A percentile compares a stretch with the other conserved stretches of the same genome.
phyloP scores from a whole-genome alignment of 1,139 yeast species.

The Spencermartinsiella ligniputridi region DNA sequence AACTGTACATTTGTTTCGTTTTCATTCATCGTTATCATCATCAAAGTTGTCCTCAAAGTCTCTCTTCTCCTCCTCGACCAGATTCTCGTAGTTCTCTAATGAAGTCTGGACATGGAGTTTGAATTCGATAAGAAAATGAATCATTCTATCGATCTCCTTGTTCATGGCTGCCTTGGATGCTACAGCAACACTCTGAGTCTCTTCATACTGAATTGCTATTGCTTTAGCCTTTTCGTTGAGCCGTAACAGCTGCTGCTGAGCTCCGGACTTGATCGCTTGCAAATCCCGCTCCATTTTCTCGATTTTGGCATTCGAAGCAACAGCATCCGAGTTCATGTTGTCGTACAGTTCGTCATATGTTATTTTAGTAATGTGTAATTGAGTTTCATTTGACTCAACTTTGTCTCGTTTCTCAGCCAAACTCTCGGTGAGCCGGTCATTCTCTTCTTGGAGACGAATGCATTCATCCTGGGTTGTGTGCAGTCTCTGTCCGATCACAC shows the following conservation, averaged over 20 bases:
- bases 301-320: slow-evolving; percentile 57
- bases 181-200: slow-evolving; percentile 45
- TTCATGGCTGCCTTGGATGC: slow-evolving; percentile 48
- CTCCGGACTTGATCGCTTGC: slow-evolving; percentile 47
- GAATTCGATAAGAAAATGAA: slow-evolving; percentile 57
- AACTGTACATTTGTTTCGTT: neutral
- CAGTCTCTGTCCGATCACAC: slow-evolving; percentile 44
- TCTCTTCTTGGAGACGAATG: slow-evolving; percentile 53
- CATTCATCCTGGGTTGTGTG: slow-evolving; percentile 58
- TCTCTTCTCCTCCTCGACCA: slow-evolving; percentile 24
- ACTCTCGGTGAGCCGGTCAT: slow-evolving; percentile 53
- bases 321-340: slow-evolving; percentile 51
- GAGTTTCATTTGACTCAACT: slow-evolving; percentile 57
- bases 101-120: slow-evolving; percentile 61
- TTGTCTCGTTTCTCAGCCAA: slow-evolving; percentile 54
- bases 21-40: neutral
- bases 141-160: slow-evolving; percentile 51
- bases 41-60: slow-evolving; percentile 1
- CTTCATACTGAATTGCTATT: slow-evolving; percentile 52
- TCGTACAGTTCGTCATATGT: slow-evolving; percentile 57
- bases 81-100: slow-evolving; percentile 51
- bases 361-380: slow-evolving; percentile 48
- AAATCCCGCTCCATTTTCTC: slow-evolving; percentile 63
- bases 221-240: slow-evolving; percentile 56
- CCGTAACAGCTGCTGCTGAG: slow-evolving; percentile 51